Base-by-base conservation (phyloP, 208 protist genomes). In the Crithidia expoeki region DNA sequence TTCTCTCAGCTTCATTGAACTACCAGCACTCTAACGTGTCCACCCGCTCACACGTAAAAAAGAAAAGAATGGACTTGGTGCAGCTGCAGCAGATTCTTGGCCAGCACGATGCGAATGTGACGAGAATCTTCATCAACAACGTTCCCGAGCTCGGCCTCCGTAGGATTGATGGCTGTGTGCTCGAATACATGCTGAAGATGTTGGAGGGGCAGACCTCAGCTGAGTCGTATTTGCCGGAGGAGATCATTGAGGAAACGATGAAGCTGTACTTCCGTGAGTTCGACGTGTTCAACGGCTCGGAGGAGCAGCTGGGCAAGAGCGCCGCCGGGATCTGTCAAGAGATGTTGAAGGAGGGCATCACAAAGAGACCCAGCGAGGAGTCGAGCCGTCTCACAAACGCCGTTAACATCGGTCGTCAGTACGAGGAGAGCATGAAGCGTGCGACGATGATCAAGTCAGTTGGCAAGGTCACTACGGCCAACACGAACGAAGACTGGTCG, bases 401-500 rank as follows among this genome's bases (percentile, higher is more conserved):
- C 25, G 83, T 96, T 10, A 96, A 74, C 81, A 96, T 96, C 64
- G 83, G 91, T 17, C 84, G 91, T 6, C 88, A 94, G 72, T 96
- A 94, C 80, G 88, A 96, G 64, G 91, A 96, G 63, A 96, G 81
- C 58, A 66, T 96, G 27, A 89, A 89, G 74, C 85, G 86, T 19
- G 88, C 91, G 27, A 90, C 82, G 12, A 85, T 93, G 86, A 92
- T 96, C 68, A 88, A 86, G 61, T 82, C 75, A 44, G 91, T 96
- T 6, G 91, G 91, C 27, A 94, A 93, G 69, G 81, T 93, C 0
- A 71, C 83, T 2, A 70, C 80, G 30, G 88, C 90, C 16, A 97
- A 97, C 81, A 92, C 89, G 7, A 97, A 97, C 81, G 89, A 93
- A 55, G 89, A 94, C 59, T 94, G 90, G 88, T 80, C 86, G 33